Base-by-base conservation (phyloP, 2,329 filamentous ascomycete genomes). In the Trichoderma sp. region DNA sequence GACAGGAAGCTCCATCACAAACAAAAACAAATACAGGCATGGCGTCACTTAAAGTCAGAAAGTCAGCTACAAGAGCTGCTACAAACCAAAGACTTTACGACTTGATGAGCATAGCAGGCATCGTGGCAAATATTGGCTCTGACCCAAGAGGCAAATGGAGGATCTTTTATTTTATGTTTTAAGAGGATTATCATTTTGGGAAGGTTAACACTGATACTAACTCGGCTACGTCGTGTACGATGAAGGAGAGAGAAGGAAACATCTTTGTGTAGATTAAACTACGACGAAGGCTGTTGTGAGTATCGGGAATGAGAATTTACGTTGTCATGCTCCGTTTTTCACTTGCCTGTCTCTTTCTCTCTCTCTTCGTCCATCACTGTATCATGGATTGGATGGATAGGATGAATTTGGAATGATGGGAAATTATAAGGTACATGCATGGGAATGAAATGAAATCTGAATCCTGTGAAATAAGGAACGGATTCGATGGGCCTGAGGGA, bases 221-320 rank as follows among this genome's bases (percentile, higher is more conserved):
- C 55, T 49, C 35, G 29, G 63, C 55, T 31, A 2, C 27, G 55
- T 47, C 43, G 37, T 21, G 40, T 35, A 49, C 24, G 47, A 49
- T 35, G 33, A 35, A 10, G 13, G 29, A 67, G 40, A 24, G 29
- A 67, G 24, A 56, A 33, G 27, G 19, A 37, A 21, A 52, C 14
- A 52, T 6, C 8, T 43, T 19, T 47, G 27, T 37, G 53, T 47
- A n/a, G 14, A 35, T 11, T 52, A 35, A 19, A 55, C 43, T 33
- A 8, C 53, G 27, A 37, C 33, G 21, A 35, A 35, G 33, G 37
- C 55, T 67, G 40, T 49, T 24, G 52, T 35, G n/a, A 49, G 55
- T 67, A 21, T 67, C 37, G 19, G 40, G 55, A 37, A 59, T 37
- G 63, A 52, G 63, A 59, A 35, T 35, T 35, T 52, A 59, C 31